These are phyloP conservation scores for Coemansia guatemalensis DNA, from an alignment of 192 early-diverging fungal genomes.

Conservation along the genomic window DNA sequence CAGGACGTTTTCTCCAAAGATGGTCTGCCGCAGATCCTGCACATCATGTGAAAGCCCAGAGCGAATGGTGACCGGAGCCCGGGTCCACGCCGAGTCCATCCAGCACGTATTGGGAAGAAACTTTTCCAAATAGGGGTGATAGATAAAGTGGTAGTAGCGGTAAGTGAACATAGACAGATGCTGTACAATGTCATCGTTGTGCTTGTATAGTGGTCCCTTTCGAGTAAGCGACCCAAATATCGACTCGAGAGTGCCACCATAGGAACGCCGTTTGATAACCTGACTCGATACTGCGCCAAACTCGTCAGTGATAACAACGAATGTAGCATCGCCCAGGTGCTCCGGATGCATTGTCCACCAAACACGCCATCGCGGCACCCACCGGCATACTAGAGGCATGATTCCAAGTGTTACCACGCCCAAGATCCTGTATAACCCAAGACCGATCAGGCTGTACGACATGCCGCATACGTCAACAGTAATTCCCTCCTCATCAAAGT, in stretches of 20 bases:
- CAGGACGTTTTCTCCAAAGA: slow-evolving; percentile 75
- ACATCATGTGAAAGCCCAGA: slow-evolving; percentile 57
- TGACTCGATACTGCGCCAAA: slow-evolving; percentile 62
- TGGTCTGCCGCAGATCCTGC: slow-evolving; percentile 57
- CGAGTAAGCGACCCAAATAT: slow-evolving; percentile 58
- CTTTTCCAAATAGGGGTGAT: slow-evolving; percentile 48
- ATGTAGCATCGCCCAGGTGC: slow-evolving; percentile 73
- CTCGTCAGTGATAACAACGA: slow-evolving; percentile 68
- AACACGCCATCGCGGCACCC: slow-evolving; percentile 80
- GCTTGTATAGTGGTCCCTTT: slow-evolving; percentile 27
- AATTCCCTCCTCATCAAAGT: slow-evolving; percentile 72
- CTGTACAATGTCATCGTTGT: slow-evolving; percentile 41
- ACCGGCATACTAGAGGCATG: slow-evolving; percentile 75
- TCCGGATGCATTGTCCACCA: slow-evolving; percentile 63
- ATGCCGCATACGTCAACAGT: slow-evolving; percentile 61
- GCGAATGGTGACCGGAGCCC: slow-evolving; percentile 34
- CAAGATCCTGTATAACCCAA: slow-evolving; percentile 64
- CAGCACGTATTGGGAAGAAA: slow-evolving; percentile 52
- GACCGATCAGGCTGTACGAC: slow-evolving; percentile 45
- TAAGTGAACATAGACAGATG: slow-evolving; percentile 46
- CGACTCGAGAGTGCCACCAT: slow-evolving; percentile 67
- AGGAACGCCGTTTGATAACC: slow-evolving; percentile 57
- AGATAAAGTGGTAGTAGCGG: slow-evolving; percentile 55
- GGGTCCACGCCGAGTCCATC: slow-evolving; percentile 52
- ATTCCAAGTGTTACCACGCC: slow-evolving; percentile 70